These are phyloP conservation scores for Eutypella sp. DNA, from an alignment of 2,329 filamentous ascomycete species.

Conservation along the genomic window DNA sequence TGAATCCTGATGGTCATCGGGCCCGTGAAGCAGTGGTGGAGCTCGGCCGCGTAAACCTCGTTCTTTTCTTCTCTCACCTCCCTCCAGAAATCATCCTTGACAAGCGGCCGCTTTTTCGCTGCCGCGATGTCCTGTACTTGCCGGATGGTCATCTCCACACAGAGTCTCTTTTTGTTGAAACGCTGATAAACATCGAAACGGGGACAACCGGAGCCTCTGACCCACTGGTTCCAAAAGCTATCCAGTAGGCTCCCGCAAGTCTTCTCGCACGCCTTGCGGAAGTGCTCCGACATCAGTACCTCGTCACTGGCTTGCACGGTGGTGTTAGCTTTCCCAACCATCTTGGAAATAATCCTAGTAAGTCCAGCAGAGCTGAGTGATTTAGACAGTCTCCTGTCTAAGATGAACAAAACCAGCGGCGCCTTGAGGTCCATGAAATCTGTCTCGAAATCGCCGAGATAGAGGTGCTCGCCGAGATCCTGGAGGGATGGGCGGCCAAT, in stretches of 20 bases:
- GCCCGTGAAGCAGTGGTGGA: conserved; percentile 82
- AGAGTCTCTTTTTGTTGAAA: conserved; percentile 97
- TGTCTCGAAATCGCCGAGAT: conserved; percentile 77
- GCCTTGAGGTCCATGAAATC: conserved; percentile 92
- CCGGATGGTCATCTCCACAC: conserved; percentile 83
- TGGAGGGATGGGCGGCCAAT: conserved; percentile 76
- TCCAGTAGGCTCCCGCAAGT: conserved; percentile 83
- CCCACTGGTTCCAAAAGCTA: conserved; percentile 90
- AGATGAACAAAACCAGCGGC: conserved; percentile 83
- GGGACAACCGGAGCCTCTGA: conserved; percentile 82
- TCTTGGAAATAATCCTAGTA: conserved; percentile 76
- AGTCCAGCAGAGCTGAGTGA: conserved; percentile 80
- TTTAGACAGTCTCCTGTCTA: conserved; percentile 88
- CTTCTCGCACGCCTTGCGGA: conserved; percentile 82
- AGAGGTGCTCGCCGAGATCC: conserved; percentile 70
- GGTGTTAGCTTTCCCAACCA: conserved; percentile 80
- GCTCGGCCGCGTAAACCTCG: conserved; percentile 61
- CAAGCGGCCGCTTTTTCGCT: conserved; percentile 48
- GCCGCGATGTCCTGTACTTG: conserved; percentile 59
- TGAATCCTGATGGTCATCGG: conserved; percentile 98
- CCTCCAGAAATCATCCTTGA: conserved; percentile 73
- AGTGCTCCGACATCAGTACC: conserved; percentile 68
- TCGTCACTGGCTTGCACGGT: conserved; percentile 58
- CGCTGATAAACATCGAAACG: conserved; percentile 79
- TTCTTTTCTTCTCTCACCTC: conserved; percentile 76